These are phyloP conservation scores for Conticribra weissflogii DNA, from an alignment of 108 stramenopile genomes.

Conservation along the genomic window DNA sequence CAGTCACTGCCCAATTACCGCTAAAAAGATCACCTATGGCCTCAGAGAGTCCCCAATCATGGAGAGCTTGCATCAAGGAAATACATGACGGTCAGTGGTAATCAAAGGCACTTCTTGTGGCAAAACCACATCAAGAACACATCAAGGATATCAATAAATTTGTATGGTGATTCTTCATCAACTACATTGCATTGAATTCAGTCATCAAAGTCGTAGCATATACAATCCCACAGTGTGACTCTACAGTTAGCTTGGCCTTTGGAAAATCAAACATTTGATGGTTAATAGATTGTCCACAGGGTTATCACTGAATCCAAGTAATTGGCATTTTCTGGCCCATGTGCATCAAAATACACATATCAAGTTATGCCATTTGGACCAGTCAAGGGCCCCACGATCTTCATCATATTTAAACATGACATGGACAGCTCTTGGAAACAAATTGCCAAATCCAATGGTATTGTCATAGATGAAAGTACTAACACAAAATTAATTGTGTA, in stretches of 20 bases:
- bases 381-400: neutral
- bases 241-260: neutral
- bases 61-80: neutral
- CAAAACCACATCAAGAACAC: neutral
- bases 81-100: neutral
- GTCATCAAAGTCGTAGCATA: neutral
- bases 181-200: neutral
- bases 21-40: neutral
- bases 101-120: neutral
- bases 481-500: constrained; percentile 4
- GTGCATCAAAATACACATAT: neutral
- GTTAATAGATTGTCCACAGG: neutral
- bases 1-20: neutral
- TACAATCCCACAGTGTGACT: neutral
- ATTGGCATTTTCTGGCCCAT: neutral
- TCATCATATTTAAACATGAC: neutral
- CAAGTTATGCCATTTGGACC: constrained; percentile 3
- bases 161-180: neutral
- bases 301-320: neutral
- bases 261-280: neutral
- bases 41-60: neutral
- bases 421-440: neutral
- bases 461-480: neutral
- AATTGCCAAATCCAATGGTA: neutral
- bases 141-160: neutral